Conservation (phyloP, 2,329 filamentous ascomycete species). For the Blastomyces gilchristii region DNA sequence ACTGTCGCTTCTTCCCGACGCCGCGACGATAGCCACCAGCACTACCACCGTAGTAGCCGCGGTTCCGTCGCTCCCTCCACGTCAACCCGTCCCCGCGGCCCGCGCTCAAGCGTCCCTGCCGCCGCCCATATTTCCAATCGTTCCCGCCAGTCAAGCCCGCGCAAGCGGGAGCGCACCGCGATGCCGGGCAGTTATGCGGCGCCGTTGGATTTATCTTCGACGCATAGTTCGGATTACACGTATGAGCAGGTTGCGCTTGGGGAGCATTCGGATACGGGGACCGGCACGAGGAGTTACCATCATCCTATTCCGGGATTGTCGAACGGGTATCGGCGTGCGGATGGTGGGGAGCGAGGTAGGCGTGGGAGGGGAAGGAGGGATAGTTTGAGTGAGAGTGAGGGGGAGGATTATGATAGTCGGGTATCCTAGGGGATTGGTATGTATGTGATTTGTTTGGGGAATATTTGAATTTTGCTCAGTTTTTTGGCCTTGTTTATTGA, state of each 20-base stretch:
- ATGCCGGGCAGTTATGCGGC: constrained; percentile 35
- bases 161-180: constrained; percentile 28
- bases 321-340: constrained; percentile 33
- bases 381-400: constrained; percentile 46
- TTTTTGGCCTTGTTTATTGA: neutral
- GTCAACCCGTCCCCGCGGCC: constrained; percentile 11
- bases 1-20: constrained; percentile 10
- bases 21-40: constrained; percentile 6
- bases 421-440: neutral
- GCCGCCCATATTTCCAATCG: constrained; percentile 13
- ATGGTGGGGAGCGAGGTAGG: constrained; percentile 25
- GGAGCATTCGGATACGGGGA: constrained; percentile 28
- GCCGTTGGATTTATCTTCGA: constrained; percentile 33
- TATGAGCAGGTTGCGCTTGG: constrained; percentile 29
- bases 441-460: no score
- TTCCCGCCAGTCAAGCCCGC: constrained; percentile 28
- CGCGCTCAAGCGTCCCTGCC: constrained; percentile 5
- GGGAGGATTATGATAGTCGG: constrained; percentile 25
- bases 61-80: constrained; percentile 4
- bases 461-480: neutral
- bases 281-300: constrained; percentile 46
- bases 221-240: constrained; percentile 30
- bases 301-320: constrained; percentile 48
- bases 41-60: constrained; percentile 7
- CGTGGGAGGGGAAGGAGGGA: constrained; percentile 38